Conservation (phyloP, 2,329 filamentous ascomycete species). For the Neopestalotiopsis clavispora region DNA sequence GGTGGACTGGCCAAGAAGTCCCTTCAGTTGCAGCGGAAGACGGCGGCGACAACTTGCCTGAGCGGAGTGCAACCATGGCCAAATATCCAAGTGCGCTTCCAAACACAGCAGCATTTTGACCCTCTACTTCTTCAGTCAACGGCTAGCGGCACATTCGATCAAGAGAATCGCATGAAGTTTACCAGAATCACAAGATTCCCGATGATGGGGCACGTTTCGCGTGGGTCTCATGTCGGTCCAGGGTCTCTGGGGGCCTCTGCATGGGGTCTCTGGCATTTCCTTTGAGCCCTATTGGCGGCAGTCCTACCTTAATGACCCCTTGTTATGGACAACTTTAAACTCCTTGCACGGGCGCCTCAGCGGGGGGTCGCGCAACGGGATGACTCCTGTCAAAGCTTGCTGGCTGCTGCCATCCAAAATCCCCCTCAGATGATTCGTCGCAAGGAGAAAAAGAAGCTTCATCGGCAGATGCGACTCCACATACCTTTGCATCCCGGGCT, state of each 20-base stretch:
- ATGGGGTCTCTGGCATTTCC: not conserved
- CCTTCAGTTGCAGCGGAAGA: not conserved
- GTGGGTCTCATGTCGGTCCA: constrained; percentile 17
- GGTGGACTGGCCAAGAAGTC: not conserved
- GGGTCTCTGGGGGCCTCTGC: not conserved
- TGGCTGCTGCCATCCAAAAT: constrained; percentile 12
- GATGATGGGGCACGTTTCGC: constrained; percentile 14
- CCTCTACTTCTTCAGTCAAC: not conserved
- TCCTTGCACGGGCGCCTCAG: constrained; percentile 6
- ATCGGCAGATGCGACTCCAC: not conserved
- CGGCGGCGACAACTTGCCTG: not conserved
- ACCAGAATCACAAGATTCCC: not conserved
- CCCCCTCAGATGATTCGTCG: constrained; percentile 13
- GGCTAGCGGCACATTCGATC: not conserved
- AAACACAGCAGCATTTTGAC: no score
- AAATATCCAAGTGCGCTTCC: not conserved
- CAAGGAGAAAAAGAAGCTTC: constrained; percentile 1
- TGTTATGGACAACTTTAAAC: not conserved
- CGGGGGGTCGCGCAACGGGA: not conserved
- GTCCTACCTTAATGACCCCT: not conserved
- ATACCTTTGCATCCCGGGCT: not conserved
- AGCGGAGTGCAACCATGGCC: not conserved
- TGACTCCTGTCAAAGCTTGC: constrained; percentile 9
- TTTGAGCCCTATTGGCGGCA: not conserved
- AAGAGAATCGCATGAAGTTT: not conserved